Base-by-base conservation (phyloP, 1,284 basidiomycete genomes). In the Ceratobasidium sp. region DNA sequence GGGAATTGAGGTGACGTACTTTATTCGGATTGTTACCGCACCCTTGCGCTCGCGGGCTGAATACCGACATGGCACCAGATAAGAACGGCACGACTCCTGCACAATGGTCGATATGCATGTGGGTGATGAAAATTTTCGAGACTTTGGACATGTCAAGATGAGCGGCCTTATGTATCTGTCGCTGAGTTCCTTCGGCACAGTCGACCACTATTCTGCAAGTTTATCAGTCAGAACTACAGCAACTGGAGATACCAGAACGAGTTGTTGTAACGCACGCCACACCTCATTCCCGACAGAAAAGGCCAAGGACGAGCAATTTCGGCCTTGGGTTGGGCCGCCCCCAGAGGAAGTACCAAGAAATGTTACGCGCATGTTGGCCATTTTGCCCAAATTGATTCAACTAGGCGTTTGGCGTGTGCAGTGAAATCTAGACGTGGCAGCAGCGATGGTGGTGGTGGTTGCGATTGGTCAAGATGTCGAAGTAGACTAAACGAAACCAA, bases 41-140 rank as follows among this genome's bases (percentile, higher is more conserved):
- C 24, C 41, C 11, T 27, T 72, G 69, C 14, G 69, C 69, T 22
- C 56, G 69, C 36, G 69, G 27, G 51, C 69, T 62, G 41, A 72
- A 72, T 17, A 60, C 45, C 8, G 69, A 72, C 69, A 72, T 72
- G 24, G 91, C 80, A 77, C 88, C 90, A 47, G 90, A 87, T 65
- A 96, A 84, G 59, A 96, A 84, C 0, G 93, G 89, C 22, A 93
- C 87, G 29, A 95, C 85, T 8, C 94, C 95, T 85, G 94, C 90
- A 48, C 90, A 87, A 82, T 96, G 94, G 82, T 95, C 93, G 31
- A 90, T 47, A 22, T 72, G 69, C 69, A 72, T 72, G 41, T 72
- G 69, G 6, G 69, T 72, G 17, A 72, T 72, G n/a, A 72, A 72
- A n/a, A 72, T 31, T 41, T 62, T 72, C 27, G 69, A 41, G 45